Evolutionary conservation across 1,139 yeast genomes (phyloP), one percentile per base, ranked within the genome.

Genomic region (Blastobotrys elegans): DNA sequence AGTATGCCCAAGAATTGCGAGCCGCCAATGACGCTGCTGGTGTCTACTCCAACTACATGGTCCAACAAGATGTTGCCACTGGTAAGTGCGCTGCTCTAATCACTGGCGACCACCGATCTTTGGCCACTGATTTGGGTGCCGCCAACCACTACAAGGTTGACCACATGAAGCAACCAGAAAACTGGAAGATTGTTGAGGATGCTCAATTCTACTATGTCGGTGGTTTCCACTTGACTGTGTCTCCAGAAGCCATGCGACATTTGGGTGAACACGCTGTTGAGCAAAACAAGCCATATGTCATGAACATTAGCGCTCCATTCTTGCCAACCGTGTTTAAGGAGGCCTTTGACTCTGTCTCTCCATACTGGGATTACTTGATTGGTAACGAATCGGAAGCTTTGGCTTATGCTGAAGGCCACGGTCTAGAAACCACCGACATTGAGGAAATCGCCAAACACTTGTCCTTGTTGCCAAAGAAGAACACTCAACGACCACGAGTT

Each of bases 1-100:
- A 83, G 61, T 92, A 83, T 71, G 82, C 94, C 49, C 89, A 84
- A 54, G 80, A 82, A 68, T 79, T 94, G 67, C 71, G 74, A 50
- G 81, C 79, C 63, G 97, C 97, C 67, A 92, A 92, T 72, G 73
- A 77, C 52, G 73, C 79, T 55, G 96, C 95, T 59, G 98, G 97
- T 59, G 88, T 94, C 60, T 73, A 78, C 65, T 84, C 97, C 50
- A 77, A 80, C 60, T 92, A 94, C 76, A 86, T 84, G 76, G 80
- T 86, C 60, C 68, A 68, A 54, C 87, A 84, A 66, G 76, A 76
- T 44, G 69, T 78, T 57, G 87, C 90, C 57, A 94, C 99, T 51
- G 99, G 99, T 62, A 92, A 90, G 70, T 92, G 99, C 75, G 99
- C 97, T 53, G 98, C 96, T 56, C 76, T 94, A 65, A 85, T 92